Evolutionary conservation across 371 early-diverging fungal species (phyloP).

Genomic region (Mortierella sp.): DNA sequence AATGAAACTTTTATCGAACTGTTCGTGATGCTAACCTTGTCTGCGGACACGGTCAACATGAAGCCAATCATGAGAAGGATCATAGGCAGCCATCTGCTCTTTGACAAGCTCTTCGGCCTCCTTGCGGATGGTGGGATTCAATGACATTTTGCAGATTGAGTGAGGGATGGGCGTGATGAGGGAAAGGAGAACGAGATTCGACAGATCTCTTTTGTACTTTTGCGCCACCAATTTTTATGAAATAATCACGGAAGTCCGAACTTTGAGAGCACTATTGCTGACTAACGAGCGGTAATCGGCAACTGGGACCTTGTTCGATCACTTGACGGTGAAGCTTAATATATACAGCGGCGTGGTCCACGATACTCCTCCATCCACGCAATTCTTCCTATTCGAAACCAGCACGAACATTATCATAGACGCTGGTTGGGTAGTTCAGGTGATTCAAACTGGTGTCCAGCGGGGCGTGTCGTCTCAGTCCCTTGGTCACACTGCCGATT

Average conservation of each 20-base stretch:
- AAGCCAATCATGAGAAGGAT: constrained; percentile 83
- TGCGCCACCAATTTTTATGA: constrained; percentile 15
- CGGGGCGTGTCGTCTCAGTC: constrained; percentile 44
- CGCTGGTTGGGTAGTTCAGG: constrained; percentile 60
- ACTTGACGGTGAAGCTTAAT: no score
- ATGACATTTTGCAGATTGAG: constrained; percentile 26
- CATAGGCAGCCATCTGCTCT: constrained; percentile 72
- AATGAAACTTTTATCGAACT: not conserved
- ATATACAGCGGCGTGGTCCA: no score
- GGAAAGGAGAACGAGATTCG: not conserved
- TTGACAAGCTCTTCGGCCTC: constrained; percentile 65
- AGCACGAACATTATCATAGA: constrained; percentile 64
- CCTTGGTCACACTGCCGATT: constrained; percentile 50
- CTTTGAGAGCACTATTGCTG: constrained; percentile 2
- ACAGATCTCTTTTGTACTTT: not conserved
- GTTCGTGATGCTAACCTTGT: constrained; percentile 65
- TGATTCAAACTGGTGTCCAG: constrained; percentile 61
- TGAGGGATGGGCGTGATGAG: not conserved
- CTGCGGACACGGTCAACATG: constrained; percentile 82
- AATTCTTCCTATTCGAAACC: constrained; percentile 37
- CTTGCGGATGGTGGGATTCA: constrained; percentile 42
- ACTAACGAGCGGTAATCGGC: no score
- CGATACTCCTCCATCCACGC: no score
- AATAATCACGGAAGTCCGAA: not conserved
- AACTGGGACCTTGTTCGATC: no score